Percentiles rank a stretch among this genome's conserved stretches.
Evolutionary conservation across 257 asterid species (phyloP).

Genomic region (Paraleonurus japonicus): DNA sequence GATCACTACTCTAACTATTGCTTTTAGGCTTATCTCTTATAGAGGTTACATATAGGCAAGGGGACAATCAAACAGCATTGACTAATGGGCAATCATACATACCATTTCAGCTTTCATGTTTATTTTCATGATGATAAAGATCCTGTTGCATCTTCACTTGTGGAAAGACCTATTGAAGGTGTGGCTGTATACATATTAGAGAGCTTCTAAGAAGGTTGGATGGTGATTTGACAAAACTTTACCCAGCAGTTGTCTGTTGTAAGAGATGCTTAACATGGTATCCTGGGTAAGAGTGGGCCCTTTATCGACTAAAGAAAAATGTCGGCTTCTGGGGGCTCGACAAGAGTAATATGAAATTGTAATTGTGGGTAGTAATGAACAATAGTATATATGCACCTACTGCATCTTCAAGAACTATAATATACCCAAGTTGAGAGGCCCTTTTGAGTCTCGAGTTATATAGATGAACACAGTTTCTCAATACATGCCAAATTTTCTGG

Average conservation of each 20-base stretch:
- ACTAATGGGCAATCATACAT: neutral
- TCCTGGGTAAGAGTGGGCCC: neutral
- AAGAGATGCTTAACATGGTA: neutral
- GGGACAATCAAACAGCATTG: neutral
- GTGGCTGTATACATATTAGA: neutral
- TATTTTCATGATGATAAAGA: slow-evolving; percentile 4
- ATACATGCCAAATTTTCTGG: neutral
- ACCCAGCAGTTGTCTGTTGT: neutral
- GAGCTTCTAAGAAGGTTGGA: neutral
- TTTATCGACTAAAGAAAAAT: neutral
- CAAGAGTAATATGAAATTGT: neutral
- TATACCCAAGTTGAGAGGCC: neutral
- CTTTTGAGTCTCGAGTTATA: neutral
- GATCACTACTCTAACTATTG: neutral
- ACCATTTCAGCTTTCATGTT: neutral
- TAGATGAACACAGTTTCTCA: neutral
- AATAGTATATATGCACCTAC: neutral
- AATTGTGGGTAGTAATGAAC: neutral
- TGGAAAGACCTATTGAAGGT: neutral
- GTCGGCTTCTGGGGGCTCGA: slow-evolving; percentile 1
- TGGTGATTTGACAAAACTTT: neutral
- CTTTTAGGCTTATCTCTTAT: neutral
- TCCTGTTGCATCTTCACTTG: neutral
- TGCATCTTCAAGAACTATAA: neutral
- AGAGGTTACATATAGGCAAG: neutral